Conservation (phyloP, 2,329 filamentous ascomycete genomes). For the Periconia sp. region DNA sequence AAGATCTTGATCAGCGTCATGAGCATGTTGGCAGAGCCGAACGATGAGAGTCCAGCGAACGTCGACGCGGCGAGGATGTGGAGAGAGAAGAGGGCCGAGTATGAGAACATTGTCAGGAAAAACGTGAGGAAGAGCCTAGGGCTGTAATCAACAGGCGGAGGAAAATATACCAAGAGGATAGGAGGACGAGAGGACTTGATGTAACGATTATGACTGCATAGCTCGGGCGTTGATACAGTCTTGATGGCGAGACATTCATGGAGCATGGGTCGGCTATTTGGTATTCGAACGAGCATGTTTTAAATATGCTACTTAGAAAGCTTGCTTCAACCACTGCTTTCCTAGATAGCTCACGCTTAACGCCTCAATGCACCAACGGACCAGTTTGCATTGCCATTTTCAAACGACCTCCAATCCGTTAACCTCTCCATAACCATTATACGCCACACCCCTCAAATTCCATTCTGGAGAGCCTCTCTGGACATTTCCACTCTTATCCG, state of each 20-base stretch:
- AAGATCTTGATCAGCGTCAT: constrained; percentile 93
- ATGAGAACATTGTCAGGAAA: constrained; percentile 76
- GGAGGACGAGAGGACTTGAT: no score
- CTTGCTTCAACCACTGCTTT: no score
- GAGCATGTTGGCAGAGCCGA: constrained; percentile 88
- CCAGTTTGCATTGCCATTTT: constrained; percentile 7
- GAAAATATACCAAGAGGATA: not conserved
- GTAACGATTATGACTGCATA: no score
- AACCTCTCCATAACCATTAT: constrained; percentile 65
- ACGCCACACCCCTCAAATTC: constrained; percentile 66
- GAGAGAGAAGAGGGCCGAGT: constrained; percentile 80
- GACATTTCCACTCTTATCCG: constrained; percentile 59
- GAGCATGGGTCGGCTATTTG: no score
- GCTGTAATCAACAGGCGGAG: constrained; percentile 21
- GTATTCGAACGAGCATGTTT: no score
- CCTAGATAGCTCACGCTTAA: no score
- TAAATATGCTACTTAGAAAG: no score
- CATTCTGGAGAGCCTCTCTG: constrained; percentile 58
- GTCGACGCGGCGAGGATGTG: constrained; percentile 89
- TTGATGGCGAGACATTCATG: no score
- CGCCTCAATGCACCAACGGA: no score
- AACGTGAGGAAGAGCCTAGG: constrained; percentile 47
- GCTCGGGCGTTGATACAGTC: no score
- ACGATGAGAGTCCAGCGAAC: constrained; percentile 95
- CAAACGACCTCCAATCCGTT: constrained; percentile 54